A percentile compares a stretch with the other conserved stretches of the same genome.
Evolutionary conservation across 805 yeast genomes (phyloP).

Genomic region (Blastobotrys parvus): DNA sequence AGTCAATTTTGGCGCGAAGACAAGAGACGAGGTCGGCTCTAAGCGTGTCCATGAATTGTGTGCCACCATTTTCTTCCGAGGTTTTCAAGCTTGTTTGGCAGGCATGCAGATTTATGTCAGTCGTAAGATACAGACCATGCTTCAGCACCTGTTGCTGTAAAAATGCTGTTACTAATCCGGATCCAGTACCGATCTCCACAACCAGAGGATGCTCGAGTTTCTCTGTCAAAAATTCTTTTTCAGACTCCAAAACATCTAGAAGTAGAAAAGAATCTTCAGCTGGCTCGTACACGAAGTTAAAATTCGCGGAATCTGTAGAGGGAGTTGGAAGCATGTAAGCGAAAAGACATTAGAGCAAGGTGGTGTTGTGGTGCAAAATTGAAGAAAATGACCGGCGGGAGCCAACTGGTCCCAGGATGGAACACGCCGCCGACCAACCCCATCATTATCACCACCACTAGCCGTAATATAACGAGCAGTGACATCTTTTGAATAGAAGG

Average conservation of each 20-base stretch:
- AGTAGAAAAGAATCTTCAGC: conserved; percentile 86
- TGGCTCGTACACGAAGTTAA: conserved; percentile 83
- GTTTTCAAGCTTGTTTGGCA: conserved; percentile 47
- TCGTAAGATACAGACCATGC: conserved; percentile 47
- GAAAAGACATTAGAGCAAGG: neutral
- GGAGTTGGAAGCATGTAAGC: conserved; percentile 78
- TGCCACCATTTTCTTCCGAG: conserved; percentile 24
- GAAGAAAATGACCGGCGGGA: too few relatives aligned
- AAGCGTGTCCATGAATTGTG: conserved; percentile 40
- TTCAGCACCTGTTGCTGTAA: conserved; percentile 51
- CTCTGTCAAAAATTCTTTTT: conserved; percentile 30
- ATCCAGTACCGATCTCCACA: conserved; percentile 84
- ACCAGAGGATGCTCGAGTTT: conserved; percentile 40
- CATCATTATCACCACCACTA: too few relatives aligned
- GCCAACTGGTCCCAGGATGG: too few relatives aligned
- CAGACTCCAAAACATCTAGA: conserved; percentile 69
- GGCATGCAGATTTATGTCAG: conserved; percentile 79
- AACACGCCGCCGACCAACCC: too few relatives aligned
- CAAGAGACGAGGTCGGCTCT: conserved; percentile 32
- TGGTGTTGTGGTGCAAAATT: neutral
- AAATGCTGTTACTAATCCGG: conserved; percentile 83
- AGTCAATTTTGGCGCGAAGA: conserved; percentile 33
- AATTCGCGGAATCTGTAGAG: conserved; percentile 38
- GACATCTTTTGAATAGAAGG: neutral
- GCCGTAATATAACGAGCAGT: too few relatives aligned